Conservation (phyloP, 2,329 filamentous ascomycete genomes). For the Magnaporthiopsis poae region DNA sequence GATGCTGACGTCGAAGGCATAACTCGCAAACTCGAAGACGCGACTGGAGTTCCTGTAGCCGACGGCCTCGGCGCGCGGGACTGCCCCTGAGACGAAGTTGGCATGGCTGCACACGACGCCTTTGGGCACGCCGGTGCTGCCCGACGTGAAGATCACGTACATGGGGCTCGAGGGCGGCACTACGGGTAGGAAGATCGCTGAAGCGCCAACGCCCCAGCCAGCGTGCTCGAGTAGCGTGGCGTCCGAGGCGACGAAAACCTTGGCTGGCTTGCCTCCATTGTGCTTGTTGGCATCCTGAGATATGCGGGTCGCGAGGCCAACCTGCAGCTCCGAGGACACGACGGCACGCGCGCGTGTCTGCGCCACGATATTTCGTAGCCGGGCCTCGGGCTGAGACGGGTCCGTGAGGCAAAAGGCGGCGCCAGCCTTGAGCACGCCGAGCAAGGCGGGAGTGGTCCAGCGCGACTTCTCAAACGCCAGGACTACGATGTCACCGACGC, state of each 20-base stretch:
- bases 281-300: constrained; percentile 17
- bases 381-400: constrained; percentile 14
- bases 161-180: constrained; percentile 6
- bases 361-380: constrained; percentile 14
- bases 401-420: constrained; percentile 17
- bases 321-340: constrained; percentile 12
- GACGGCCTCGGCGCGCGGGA: constrained; percentile 20
- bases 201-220: constrained; percentile 5
- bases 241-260: constrained; percentile 5
- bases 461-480: constrained; percentile 17
- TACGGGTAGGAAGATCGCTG: neutral
- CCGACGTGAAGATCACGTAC: constrained; percentile 36
- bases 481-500: constrained; percentile 32
- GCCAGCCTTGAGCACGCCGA: constrained; percentile 18
- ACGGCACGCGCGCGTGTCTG: constrained; percentile 14
- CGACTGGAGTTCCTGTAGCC: constrained; percentile 9
- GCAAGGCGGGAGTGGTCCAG: constrained; percentile 16
- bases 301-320: constrained; percentile 10
- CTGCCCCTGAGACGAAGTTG: constrained; percentile 23
- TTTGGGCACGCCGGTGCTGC: constrained; percentile 33
- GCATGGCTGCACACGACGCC: constrained; percentile 27
- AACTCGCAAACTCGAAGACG: constrained; percentile 32
- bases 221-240: constrained; percentile 1
- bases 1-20: constrained; percentile 34
- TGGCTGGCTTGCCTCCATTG: neutral